Evolutionary conservation across 2,329 filamentous ascomycete species (phyloP), one percentile per base, ranked within the genome.

Genomic region (Lachnellula occidentalis): DNA sequence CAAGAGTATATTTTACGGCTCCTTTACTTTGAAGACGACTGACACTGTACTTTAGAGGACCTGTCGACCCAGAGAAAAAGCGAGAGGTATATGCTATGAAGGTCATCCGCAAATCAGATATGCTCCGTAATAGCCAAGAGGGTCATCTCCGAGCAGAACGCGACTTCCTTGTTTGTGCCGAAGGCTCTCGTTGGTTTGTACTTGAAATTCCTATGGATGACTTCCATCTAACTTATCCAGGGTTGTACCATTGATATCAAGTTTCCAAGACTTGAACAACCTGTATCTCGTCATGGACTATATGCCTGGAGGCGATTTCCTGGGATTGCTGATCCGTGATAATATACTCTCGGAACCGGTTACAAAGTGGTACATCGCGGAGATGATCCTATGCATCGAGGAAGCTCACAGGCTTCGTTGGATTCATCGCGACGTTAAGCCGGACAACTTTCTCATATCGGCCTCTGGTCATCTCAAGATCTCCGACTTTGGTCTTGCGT

Each of bases 221-320:
- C 41, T 17, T 34, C 22, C 15, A 36, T 19, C 59, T 64, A 37
- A 64, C 11, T 22, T 1, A 12, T 21, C 2, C 48, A 86, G 82
- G 92, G 85, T 96, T 46, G 89, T 97, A 2, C 89, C 92, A 1
- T 75, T 99, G 36, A 80, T 96, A 49, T 80, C 89, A 48, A 94
- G 90, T 66, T 97, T 97, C 61, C 90, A 97, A 70, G 94, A 97
- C 68, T 75, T 81, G 36, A 79, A 81, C 42, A 90, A 89, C 63
- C 77, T 99, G 5, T 97, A 97, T 65, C 81, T 99, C 5, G 88
- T 96, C 50, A 96, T 97, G 91, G 92, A 97, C 56, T 99, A 95
- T 68, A 96, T 96, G 90, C 87, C 95, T 2, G 94, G 92, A 0
- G 92, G 94, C 0, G 92, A 99, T 69, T 97, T 99, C 62, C 78